Conservation (phyloP, 352 stramenopile species). For the Paralagenidium karlingii region DNA sequence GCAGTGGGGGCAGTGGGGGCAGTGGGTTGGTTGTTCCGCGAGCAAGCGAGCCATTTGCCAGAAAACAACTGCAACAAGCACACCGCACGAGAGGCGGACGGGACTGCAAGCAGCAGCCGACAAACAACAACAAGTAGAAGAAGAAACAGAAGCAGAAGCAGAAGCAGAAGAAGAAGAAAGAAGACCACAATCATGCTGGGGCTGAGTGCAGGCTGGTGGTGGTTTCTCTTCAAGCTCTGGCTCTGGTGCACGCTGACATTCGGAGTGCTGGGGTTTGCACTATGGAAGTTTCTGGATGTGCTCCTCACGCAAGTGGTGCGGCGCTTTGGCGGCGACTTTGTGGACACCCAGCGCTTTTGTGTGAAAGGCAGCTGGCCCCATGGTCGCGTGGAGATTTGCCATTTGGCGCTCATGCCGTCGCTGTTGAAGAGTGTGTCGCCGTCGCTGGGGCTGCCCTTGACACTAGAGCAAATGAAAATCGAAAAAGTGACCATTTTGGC, state of each 20-base stretch:
- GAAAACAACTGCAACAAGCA: no score
- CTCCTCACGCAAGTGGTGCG: slow-evolving; percentile 42
- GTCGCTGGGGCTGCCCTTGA: slow-evolving; percentile 39
- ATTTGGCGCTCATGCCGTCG: slow-evolving; percentile 27
- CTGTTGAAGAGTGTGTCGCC: slow-evolving; percentile 42
- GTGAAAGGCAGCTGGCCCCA: slow-evolving; percentile 51
- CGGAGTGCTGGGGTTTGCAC: no score
- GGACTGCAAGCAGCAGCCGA: no score
- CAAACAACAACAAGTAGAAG: no score
- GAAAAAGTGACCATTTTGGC: slow-evolving; percentile 34
- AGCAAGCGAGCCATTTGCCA: slow-evolving; percentile 22
- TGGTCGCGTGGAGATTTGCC: slow-evolving; percentile 41
- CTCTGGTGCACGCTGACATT: no score
- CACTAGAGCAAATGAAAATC: slow-evolving; percentile 48
- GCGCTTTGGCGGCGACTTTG: slow-evolving; percentile 19
- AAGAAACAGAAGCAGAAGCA: no score
- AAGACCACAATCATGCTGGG: no score
- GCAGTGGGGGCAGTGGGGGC: slow-evolving; percentile 1
- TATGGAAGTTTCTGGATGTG: no score
- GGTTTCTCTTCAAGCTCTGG: no score
- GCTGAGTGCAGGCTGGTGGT: no score
- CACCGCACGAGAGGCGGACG: no score
- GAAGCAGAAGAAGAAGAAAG: no score
- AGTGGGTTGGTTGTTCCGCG: slow-evolving; percentile 14
- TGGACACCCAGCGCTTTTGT: slow-evolving; percentile 42